Evolutionary conservation across 2,329 filamentous ascomycete genomes (phyloP).

Genomic region (Fusarium heterosporum): DNA sequence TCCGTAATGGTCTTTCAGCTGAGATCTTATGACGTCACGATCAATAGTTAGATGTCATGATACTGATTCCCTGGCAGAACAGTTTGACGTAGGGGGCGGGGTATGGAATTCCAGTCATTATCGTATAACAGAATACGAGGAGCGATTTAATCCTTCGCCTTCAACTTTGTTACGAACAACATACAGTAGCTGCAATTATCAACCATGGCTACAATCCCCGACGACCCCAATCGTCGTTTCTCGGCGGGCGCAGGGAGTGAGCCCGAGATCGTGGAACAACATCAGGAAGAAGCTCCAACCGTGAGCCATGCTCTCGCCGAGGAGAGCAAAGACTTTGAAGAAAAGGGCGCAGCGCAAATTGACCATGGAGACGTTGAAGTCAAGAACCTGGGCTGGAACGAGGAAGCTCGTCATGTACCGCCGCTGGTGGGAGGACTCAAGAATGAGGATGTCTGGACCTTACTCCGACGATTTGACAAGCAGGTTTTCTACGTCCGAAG

Average conservation of each 20-base stretch:
- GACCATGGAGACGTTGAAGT: constrained; percentile 66
- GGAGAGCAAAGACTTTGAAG: constrained; percentile 47
- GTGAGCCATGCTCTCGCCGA: constrained; percentile 54
- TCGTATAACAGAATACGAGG: constrained; percentile 4
- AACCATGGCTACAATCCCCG: constrained; percentile 23
- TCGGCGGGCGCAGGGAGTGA: constrained; percentile 41
- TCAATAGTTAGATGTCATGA: constrained; percentile 18
- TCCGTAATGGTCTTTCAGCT: constrained; percentile 16
- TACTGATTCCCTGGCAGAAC: constrained; percentile 16
- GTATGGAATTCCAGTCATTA: constrained; percentile 25
- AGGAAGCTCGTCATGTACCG: constrained; percentile 65
- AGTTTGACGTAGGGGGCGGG: constrained; percentile 41
- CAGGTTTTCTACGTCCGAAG: constrained; percentile 76
- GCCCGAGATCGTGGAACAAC: constrained; percentile 47
- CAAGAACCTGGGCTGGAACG: constrained; percentile 76
- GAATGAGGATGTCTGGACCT: constrained; percentile 80
- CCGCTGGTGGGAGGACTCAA: constrained; percentile 74
- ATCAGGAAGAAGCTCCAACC: constrained; percentile 50
- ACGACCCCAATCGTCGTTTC: constrained; percentile 32
- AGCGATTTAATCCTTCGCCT: not conserved
- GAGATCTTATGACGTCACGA: constrained; percentile 31
- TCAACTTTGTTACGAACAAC: not conserved
- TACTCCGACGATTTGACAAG: constrained; percentile 81
- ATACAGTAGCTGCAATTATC: not conserved
- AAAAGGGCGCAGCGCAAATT: constrained; percentile 60